phyloP scores from a whole-genome alignment of 2,329 filamentous ascomycete species.

The Fusarium fracticaudum region DNA sequence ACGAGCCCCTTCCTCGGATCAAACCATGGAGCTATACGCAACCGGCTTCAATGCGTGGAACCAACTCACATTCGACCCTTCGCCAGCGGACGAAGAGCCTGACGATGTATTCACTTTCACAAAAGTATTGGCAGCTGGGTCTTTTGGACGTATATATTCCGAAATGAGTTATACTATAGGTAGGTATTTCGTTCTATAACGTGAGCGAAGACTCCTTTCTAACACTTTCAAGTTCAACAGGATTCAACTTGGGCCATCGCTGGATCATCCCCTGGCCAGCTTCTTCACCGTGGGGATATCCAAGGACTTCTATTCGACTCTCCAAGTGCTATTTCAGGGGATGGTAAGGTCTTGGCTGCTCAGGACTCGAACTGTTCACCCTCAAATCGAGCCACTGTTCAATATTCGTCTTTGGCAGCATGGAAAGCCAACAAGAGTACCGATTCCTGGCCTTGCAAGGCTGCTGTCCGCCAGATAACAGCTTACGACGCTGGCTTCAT shows the following conservation, averaged over 20 bases:
- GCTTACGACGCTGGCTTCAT: constrained; percentile 62
- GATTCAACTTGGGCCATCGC: constrained; percentile 35
- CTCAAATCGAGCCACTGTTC: constrained; percentile 18
- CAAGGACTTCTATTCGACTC: constrained; percentile 5
- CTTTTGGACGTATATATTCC: constrained; percentile 49
- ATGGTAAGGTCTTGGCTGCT: constrained; percentile 18
- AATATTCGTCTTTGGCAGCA: constrained; percentile 37
- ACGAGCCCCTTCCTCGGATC: background rate
- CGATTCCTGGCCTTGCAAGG: constrained; percentile 37
- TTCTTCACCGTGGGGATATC: background rate
- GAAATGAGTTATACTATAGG: constrained; percentile 59
- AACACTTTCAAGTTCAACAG: constrained; percentile 27
- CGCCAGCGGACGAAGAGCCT: constrained; percentile 46
- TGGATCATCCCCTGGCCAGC: constrained; percentile 2
- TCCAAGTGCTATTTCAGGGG: constrained; percentile 26
- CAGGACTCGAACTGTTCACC: background rate
- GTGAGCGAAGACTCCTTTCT: background rate
- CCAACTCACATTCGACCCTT: constrained; percentile 56
- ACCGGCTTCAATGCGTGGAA: constrained; percentile 68
- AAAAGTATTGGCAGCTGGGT: constrained; percentile 50
- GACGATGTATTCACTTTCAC: constrained; percentile 58
- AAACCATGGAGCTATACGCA: constrained; percentile 60
- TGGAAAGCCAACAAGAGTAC: constrained; percentile 12
- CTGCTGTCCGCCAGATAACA: constrained; percentile 52
- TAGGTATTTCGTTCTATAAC: constrained; percentile 30